A percentile compares a stretch with the other conserved stretches of the same genome.
These are phyloP conservation scores for Erythrophleum ivorense DNA, from an alignment of 331 rosid genomes.

Conservation along the genomic window DNA sequence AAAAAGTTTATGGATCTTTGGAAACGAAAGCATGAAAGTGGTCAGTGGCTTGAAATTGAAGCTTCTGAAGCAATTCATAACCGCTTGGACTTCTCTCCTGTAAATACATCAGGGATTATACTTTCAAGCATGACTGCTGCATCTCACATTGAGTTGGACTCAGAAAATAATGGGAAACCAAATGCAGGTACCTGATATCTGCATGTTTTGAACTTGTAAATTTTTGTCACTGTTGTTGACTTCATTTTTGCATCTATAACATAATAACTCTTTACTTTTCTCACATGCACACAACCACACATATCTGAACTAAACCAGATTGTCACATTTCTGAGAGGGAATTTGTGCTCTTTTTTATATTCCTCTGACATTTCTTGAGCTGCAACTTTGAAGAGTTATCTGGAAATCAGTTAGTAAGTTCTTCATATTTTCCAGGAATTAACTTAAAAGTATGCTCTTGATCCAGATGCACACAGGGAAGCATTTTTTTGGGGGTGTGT, in stretches of 20 bases:
- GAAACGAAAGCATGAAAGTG: constrained; percentile 96
- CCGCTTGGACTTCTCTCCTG: constrained; percentile 68
- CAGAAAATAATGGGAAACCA: constrained; percentile 62
- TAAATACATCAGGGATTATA: constrained; percentile 69
- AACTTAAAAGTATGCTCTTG: background rate
- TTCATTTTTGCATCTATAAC: constrained; percentile 5
- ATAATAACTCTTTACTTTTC: background rate
- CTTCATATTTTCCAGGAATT: background rate
- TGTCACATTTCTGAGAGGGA: constrained; percentile 14
- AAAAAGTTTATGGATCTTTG: constrained; percentile 79
- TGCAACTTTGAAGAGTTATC: constrained; percentile 20
- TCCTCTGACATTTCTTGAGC: background rate
- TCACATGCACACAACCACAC: constrained; percentile 26
- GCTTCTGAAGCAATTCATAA: constrained; percentile 76
- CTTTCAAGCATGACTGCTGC: constrained; percentile 62
- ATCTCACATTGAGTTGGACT: constrained; percentile 56
- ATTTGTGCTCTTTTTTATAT: background rate
- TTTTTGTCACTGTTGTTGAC: constrained; percentile 11
- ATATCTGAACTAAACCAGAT: constrained; percentile 22
- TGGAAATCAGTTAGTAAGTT: constrained; percentile 2
- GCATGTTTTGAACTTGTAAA: constrained; percentile 20
- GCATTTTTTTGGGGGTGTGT: background rate
- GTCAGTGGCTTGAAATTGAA: constrained; percentile 98
- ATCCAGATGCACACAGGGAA: background rate
- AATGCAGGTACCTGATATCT: constrained; percentile 56